A percentile compares a stretch with the other conserved stretches of the same genome.
phyloP scores from a whole-genome alignment of 495 filamentous ascomycete genomes.

The Aspergillus affinis region DNA sequence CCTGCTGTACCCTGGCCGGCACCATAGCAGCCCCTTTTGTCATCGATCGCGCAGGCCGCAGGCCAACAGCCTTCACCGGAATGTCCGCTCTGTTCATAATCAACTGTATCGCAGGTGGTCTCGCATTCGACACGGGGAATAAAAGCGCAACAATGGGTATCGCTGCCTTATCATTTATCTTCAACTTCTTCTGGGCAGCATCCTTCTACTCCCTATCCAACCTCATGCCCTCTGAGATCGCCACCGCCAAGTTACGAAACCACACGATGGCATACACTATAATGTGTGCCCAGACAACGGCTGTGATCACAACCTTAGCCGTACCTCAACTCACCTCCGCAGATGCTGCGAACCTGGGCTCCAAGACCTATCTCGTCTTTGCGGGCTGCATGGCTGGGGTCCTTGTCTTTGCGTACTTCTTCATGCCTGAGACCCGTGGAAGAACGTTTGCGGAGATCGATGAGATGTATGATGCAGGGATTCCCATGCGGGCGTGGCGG shows the following conservation, averaged over 20 bases:
- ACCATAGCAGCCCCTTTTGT: conserved; percentile 39
- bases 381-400: conserved; percentile 40
- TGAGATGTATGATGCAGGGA: conserved; percentile 52
- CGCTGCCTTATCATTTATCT: conserved; percentile 31
- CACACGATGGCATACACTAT: conserved; percentile 44
- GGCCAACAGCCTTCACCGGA: conserved; percentile 37
- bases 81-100: conserved; percentile 32
- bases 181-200: conserved; percentile 42
- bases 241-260: conserved; percentile 41
- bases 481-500: conserved; percentile 44
- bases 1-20: conserved; percentile 41
- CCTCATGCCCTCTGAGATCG: conserved; percentile 41
- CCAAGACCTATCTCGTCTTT: conserved; percentile 41
- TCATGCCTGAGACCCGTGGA: conserved; percentile 52
- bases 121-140: conserved; percentile 27
- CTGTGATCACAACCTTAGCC: conserved; percentile 37
- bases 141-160: conserved; percentile 22
- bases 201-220: conserved; percentile 35
- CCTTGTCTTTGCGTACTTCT: conserved; percentile 50
- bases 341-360: conserved; percentile 38
- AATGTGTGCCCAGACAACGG: conserved; percentile 36
- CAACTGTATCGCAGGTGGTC: conserved; percentile 27
- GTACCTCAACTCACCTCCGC: conserved; percentile 37
- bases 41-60: conserved; percentile 36
- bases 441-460: conserved; percentile 54